Percentiles rank a stretch among this genome's conserved stretches.
phyloP scores from a whole-genome alignment of 75 land plant species.

The Chamaecyparis obtusa region DNA sequence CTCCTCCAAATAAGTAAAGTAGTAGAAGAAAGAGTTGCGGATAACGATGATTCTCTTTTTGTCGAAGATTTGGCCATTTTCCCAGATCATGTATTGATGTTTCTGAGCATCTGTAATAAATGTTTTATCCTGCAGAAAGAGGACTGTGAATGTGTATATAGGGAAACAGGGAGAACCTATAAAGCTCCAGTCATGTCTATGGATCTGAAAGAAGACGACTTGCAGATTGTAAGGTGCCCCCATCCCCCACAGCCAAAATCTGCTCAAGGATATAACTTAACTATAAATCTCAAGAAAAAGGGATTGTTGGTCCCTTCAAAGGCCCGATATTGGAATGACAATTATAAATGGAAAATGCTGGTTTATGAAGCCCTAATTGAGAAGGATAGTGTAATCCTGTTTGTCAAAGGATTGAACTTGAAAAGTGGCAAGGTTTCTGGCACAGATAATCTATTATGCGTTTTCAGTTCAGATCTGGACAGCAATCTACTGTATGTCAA shows the following conservation, averaged over 20 bases:
- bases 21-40: background rate
- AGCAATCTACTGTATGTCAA: conserved; percentile 6
- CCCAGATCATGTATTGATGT: conserved; percentile 51
- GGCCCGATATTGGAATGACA: background rate
- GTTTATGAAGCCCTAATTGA: conserved; percentile 55
- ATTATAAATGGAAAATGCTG: conserved; percentile 38
- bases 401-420: conserved; percentile 66
- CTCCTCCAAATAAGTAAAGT: background rate
- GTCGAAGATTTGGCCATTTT: conserved; percentile 37
- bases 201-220: background rate
- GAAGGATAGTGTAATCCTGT: conserved; percentile 39
- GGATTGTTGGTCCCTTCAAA: conserved; percentile 1
- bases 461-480: conserved; percentile 44
- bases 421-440: conserved; percentile 33
- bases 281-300: conserved; percentile 11
- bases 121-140: conserved; percentile 13
- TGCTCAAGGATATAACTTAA: background rate
- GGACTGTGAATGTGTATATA: conserved; percentile 35
- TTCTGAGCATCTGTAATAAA: conserved; percentile 30
- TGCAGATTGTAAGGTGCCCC: conserved; percentile 51
- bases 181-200: conserved; percentile 21
- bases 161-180: conserved; percentile 9
- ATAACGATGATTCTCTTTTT: background rate
- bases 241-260: conserved; percentile 18
- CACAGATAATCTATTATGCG: conserved; percentile 43